Base-by-base conservation (phyloP, 2,329 filamentous ascomycete species). In the Talaromyces albobiverticillius region DNA sequence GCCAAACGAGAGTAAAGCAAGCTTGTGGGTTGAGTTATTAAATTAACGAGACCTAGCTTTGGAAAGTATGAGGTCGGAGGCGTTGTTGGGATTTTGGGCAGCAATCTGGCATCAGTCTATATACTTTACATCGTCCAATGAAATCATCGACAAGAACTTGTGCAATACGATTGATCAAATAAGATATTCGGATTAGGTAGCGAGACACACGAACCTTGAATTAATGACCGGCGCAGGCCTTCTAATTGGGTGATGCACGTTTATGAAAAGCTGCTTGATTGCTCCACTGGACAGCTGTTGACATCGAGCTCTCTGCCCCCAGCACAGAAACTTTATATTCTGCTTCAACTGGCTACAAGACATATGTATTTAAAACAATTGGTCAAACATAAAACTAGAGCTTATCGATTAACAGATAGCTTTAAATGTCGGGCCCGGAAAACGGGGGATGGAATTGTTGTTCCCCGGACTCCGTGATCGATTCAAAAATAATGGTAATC, bases 11-110 rank as follows among this genome's bases (percentile, higher is more conserved):
- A 32, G 13, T 9, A 31, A 14, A 14, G 11, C 14, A 41, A 34
- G 40, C 29, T 25, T 16, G n/a, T 20, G 48, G 36, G 29, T 43
- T 51, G 32, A 42, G 22, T 50, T 45, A 20, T 23, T 26, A 51
- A 2, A 52, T n/a, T n/a, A n/a, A n/a, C n/a, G n/a, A n/a, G n/a
- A n/a, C n/a, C n/a, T n/a, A n/a, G n/a, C n/a, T n/a, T n/a, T n/a
- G n/a, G n/a, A n/a, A n/a, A n/a, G n/a, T n/a, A n/a, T n/a, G n/a
- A n/a, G n/a, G n/a, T n/a, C n/a, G n/a, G n/a, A n/a, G n/a, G n/a
- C n/a, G n/a, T n/a, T n/a, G n/a, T n/a, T 46, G 18, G 20, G 25
- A 42, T 16, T 41, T 55, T 51, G 53, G 53, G 53, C 53, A 55
- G 53, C 53, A 55, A 55, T 48, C 34, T 29, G 48, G 53, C 36